These are phyloP conservation scores for Chytriomyces hyalinus DNA, from an alignment of 192 early-diverging fungal genomes.

Conservation along the genomic window DNA sequence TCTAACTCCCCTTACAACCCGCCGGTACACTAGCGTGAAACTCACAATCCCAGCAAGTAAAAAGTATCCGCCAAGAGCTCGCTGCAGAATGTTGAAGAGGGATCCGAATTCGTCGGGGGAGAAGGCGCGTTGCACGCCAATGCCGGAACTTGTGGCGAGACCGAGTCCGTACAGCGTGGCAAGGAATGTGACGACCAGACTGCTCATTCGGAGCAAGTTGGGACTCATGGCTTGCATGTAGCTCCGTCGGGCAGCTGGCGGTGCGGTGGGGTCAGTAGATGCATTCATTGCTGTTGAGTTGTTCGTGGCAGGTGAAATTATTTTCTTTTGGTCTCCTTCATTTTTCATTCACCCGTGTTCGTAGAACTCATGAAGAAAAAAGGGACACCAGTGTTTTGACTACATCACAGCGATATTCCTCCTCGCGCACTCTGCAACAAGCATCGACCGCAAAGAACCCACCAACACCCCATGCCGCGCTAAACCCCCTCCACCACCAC, in stretches of 20 bases:
- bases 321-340: neutral
- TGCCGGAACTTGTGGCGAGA: neutral
- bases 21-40: neutral
- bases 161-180: neutral
- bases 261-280: neutral
- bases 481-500: neutral
- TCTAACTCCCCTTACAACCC: neutral
- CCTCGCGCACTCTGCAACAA: no score
- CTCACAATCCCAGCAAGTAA: neutral
- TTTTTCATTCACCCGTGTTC: neutral
- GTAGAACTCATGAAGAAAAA: no score
- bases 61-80: neutral
- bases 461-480: neutral
- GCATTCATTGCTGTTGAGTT: neutral
- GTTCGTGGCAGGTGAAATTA: neutral
- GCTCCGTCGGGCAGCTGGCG: neutral
- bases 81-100: constrained; percentile 1
- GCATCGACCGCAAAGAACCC: no score
- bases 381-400: no score
- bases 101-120: neutral
- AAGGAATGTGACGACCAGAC: neutral
- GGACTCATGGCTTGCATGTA: neutral
- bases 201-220: neutral
- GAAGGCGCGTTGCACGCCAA: neutral
- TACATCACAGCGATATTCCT: no score